phyloP scores from a whole-genome alignment of 495 filamentous ascomycete species.

The Aspergillus taichungensis region DNA sequence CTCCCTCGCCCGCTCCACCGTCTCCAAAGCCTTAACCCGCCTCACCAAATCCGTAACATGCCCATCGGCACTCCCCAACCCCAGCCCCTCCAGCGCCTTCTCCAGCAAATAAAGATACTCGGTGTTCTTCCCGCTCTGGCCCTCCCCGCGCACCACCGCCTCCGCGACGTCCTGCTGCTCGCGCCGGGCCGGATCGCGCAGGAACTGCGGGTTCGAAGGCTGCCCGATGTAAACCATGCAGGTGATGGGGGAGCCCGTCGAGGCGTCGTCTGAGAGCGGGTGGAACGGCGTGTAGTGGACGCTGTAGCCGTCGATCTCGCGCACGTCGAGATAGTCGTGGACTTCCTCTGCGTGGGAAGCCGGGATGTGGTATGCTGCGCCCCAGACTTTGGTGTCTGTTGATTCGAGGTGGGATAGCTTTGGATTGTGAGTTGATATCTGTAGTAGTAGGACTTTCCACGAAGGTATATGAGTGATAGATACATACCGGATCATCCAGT shows the following conservation, averaged over 20 bases:
- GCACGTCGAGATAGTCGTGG: slow-evolving; percentile 83
- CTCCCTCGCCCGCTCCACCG: slow-evolving; percentile 14
- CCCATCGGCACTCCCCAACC: slow-evolving; percentile 69
- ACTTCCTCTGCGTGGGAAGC: slow-evolving; percentile 67
- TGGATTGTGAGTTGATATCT: not conserved
- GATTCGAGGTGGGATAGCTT: slow-evolving; percentile 31
- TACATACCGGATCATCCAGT: slow-evolving; percentile 51
- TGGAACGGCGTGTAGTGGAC: slow-evolving; percentile 83
- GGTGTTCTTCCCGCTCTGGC: slow-evolving; percentile 82
- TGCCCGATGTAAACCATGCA: slow-evolving; percentile 92
- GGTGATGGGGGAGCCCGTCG: slow-evolving; percentile 25
- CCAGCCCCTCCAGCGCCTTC: slow-evolving; percentile 62
- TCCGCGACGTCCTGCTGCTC: slow-evolving; percentile 73
- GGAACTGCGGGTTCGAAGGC: slow-evolving; percentile 88
- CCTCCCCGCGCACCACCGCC: slow-evolving; percentile 67
- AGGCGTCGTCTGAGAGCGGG: slow-evolving; percentile 21
- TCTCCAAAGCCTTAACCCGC: slow-evolving; percentile 36
- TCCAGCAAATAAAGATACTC: slow-evolving; percentile 87
- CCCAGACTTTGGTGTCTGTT: slow-evolving; percentile 62
- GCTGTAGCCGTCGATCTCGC: slow-evolving; percentile 94
- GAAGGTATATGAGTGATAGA: slow-evolving; percentile 2
- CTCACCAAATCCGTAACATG: slow-evolving; percentile 58
- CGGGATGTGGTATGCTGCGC: slow-evolving; percentile 85
- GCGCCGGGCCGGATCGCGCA: slow-evolving; percentile 54
- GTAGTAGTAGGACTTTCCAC: slow-evolving; percentile 1